Evolutionary conservation across 2,329 filamentous ascomycete genomes (phyloP).

Genomic region (Fusarium tricinctum): DNA sequence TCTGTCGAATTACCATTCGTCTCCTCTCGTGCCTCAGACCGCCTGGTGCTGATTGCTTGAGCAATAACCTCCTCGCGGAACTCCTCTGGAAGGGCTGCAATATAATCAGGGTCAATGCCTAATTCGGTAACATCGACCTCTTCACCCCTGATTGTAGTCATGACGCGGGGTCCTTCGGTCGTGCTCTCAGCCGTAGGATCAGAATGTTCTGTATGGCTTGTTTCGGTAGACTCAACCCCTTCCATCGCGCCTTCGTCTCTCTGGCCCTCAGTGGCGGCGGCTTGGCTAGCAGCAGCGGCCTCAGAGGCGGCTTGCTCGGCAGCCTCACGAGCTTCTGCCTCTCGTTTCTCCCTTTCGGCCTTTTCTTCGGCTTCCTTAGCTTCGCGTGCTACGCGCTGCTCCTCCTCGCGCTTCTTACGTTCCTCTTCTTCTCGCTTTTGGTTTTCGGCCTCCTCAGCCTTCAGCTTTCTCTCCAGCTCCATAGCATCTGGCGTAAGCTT

Average conservation of each 20-base stretch:
- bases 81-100: conserved; percentile 97
- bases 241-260: conserved; percentile 73
- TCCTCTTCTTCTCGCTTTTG: conserved; percentile 68
- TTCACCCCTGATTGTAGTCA: conserved; percentile 86
- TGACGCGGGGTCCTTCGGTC: conserved; percentile 68
- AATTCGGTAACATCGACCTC: conserved; percentile 94
- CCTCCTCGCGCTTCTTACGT: conserved; percentile 72
- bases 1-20: conserved; percentile 81
- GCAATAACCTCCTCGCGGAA: conserved; percentile 96
- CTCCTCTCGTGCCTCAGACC: conserved; percentile 80
- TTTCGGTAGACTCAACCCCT: conserved; percentile 73
- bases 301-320: conserved; percentile 69
- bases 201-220: conserved; percentile 52
- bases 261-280: conserved; percentile 15
- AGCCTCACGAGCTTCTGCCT: conserved; percentile 77
- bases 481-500: conserved; percentile 87
- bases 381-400: conserved; percentile 75
- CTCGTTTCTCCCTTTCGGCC: conserved; percentile 74
- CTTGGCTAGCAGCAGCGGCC: conserved; percentile 60
- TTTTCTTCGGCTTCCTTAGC: conserved; percentile 80
- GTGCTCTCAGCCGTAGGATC: conserved; percentile 46
- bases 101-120: conserved; percentile 93
- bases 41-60: conserved; percentile 85
- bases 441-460: conserved; percentile 69
- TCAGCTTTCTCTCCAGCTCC: conserved; percentile 80